Base-by-base conservation (phyloP, 1,139 yeast genomes). In the Tardiomyces blankii region DNA sequence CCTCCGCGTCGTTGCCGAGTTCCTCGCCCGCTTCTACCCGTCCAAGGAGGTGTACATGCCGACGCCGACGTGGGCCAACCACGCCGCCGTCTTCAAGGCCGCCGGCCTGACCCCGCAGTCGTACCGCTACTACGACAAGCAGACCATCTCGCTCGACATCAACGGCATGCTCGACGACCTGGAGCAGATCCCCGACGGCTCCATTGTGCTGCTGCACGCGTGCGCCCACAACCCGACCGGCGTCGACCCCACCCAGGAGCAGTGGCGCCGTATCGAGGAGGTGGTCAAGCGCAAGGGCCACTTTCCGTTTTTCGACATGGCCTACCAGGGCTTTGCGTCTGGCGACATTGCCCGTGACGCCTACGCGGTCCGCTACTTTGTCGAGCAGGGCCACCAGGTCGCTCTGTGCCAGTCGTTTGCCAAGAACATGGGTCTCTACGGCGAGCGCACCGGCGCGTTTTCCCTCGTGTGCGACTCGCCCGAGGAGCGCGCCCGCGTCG, bases 171-270 rank as follows among this genome's bases (percentile, higher is more conserved):
- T 89, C 35, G 63, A 62, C 30, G 74, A 91, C 51, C 80, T 91
- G 54, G 71, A 75, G 47, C 49, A 65, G 27, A 96, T 96, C 25
- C 89, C 91, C 44, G 62, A 46, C 21, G 62, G 62, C 35, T 63
- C 63, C 40, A 75, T 85, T 50, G 80, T 89, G 35, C 68, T 89
- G 47, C 73, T 89, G 50, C 97, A 89, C 67, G 95, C 95, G 5
- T 88, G 96, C 62, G 93, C 96, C 59, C 97, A 89, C 70, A 89
- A 89, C 67, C 97, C 97, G 39, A 89, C 96, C 13, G 97, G 96
- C 32, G 79, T 89, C 52, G 97, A 89, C 63, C 93, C 94, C 51
- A 74, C 85, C 12, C 66, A 66, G 43, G 84, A 80, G 44, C 89
- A 89, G 62, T 89, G 96, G 96, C 69, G 69, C 49, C 64, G 74